These are phyloP conservation scores for Osmozyma mogii DNA, from an alignment of 805 yeast species.

Conservation along the genomic window DNA sequence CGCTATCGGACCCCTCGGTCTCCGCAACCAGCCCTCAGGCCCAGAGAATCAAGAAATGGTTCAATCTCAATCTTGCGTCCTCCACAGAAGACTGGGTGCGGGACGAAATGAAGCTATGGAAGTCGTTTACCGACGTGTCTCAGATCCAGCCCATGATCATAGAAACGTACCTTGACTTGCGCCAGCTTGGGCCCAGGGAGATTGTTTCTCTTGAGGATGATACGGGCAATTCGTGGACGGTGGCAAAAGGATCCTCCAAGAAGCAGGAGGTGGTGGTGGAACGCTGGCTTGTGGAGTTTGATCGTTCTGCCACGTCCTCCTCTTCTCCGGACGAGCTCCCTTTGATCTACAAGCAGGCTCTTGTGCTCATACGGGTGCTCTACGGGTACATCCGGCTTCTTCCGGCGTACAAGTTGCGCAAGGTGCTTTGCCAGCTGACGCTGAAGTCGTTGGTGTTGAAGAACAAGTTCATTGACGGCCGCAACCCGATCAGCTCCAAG, in stretches of 20 bases:
- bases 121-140: constrained; percentile 31
- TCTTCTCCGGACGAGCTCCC: constrained; percentile 48
- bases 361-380: constrained; percentile 65
- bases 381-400: constrained; percentile 58
- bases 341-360: constrained; percentile 62
- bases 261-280: constrained; percentile 87
- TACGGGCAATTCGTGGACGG: constrained; percentile 45
- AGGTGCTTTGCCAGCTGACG: constrained; percentile 15
- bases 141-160: constrained; percentile 75
- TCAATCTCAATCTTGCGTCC: constrained; percentile 41
- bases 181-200: constrained; percentile 48
- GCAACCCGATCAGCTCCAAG: constrained; percentile 66
- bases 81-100: constrained; percentile 24
- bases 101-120: constrained; percentile 65
- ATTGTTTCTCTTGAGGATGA: constrained; percentile 52
- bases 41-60: constrained; percentile 49
- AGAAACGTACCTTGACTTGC: constrained; percentile 71
- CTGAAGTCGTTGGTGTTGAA: constrained; percentile 35
- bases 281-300: constrained; percentile 86
- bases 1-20: constrained; percentile 15
- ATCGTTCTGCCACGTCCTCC: constrained; percentile 34
- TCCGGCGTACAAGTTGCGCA: constrained; percentile 61
- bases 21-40: constrained; percentile 7
- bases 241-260: constrained; percentile 48
- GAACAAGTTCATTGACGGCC: constrained; percentile 66